Conservation (phyloP, 1,284 basidiomycete species). For the Exobasidium cylindrosporum region DNA sequence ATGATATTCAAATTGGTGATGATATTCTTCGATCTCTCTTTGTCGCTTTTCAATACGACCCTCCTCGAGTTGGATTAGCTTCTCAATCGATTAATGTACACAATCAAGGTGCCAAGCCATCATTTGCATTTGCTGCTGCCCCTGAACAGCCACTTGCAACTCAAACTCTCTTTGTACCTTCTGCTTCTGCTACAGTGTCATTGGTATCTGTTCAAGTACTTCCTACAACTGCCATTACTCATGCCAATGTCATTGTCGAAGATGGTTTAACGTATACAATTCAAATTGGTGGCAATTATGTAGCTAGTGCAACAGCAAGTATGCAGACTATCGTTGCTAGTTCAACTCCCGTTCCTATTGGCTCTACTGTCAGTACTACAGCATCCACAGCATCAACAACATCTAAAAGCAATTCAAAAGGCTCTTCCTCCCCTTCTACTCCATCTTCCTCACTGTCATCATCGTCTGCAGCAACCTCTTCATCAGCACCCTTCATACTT, state of each 20-base stretch:
- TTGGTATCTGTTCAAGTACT: not conserved
- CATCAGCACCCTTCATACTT: not conserved
- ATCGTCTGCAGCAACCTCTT: not conserved
- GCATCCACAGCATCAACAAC: not conserved
- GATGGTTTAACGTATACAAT: not conserved
- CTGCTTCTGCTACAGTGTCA: not conserved
- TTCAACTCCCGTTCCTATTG: not conserved
- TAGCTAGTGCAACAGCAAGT: not conserved
- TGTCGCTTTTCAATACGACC: not conserved
- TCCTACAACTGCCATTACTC: not conserved
- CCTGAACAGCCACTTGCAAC: not conserved
- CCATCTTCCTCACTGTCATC: not conserved
- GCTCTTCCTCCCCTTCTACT: not conserved
- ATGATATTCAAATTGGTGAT: slow-evolving; percentile 8
- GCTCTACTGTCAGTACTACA: not conserved
- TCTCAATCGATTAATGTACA: not conserved
- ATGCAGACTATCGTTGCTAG: slow-evolving; percentile 1
- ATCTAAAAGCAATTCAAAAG: not conserved
- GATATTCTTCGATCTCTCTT: slow-evolving; percentile 1
- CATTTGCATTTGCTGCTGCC: not conserved
- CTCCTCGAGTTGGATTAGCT: not conserved
- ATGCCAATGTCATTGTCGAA: not conserved
- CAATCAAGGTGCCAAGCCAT: slow-evolving; percentile 6
- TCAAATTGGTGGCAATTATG: not conserved
- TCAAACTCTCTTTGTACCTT: not conserved